Evolutionary conservation across 2,329 filamentous ascomycete genomes (phyloP).

Genomic region (Neonectria ditissima): DNA sequence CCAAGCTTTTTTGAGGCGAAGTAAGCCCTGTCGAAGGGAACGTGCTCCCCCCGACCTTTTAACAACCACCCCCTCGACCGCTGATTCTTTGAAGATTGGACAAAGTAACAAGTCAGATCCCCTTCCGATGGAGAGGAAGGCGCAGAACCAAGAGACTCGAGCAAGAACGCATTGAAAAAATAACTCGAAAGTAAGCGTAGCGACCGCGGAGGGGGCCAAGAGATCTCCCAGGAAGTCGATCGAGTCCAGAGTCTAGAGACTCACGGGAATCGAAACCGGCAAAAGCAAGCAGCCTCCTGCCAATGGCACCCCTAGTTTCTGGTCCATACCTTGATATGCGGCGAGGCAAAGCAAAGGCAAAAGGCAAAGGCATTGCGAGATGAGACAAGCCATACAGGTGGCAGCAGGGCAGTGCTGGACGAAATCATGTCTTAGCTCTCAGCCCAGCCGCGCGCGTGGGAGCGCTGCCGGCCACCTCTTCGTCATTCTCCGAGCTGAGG

Average conservation of each 20-base stretch:
- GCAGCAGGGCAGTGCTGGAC: neutral
- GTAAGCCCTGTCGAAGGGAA: slow-evolving; percentile 8
- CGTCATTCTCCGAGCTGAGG: neutral
- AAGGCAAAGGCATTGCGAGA: neutral
- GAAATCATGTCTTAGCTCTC: neutral
- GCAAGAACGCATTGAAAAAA: neutral
- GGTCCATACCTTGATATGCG: neutral
- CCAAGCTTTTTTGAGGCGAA: slow-evolving; percentile 25
- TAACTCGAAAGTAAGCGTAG: slow-evolving; percentile 16
- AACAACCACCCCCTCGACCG: neutral
- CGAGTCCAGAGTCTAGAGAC: slow-evolving; percentile 4
- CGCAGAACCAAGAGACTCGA: neutral
- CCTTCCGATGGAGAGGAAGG: neutral
- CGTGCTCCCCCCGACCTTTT: slow-evolving; percentile 4
- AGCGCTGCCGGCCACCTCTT: neutral
- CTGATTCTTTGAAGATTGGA: neutral
- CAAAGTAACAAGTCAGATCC: slow-evolving; percentile 2
- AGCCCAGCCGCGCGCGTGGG: slow-evolving; percentile 5
- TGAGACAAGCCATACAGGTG: neutral
- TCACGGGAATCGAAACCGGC: slow-evolving; percentile 6
- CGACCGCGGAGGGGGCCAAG: slow-evolving; percentile 15
- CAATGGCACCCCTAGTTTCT: neutral
- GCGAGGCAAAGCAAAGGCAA: slow-evolving; percentile 1
- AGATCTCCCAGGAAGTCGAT: slow-evolving; percentile 15
- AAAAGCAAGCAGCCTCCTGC: neutral